Evolutionary conservation across 2,329 filamentous ascomycete genomes (phyloP).

Genomic region (Alternaria metachromatica): DNA sequence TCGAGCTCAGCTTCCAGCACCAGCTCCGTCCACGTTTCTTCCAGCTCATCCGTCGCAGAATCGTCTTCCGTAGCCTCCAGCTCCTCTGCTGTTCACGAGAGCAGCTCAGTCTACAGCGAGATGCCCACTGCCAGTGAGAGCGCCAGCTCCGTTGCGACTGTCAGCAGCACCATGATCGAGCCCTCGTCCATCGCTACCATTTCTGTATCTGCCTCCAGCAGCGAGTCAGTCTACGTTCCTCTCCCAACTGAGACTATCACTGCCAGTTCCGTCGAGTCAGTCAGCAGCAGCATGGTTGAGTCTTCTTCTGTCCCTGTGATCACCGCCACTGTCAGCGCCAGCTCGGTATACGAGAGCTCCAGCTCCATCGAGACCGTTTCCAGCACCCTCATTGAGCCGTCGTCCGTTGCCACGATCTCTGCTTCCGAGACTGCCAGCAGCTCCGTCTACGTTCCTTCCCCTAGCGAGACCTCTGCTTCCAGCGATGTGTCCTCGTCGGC

Average conservation of each 20-base stretch:
- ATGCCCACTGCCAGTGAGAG: not conserved
- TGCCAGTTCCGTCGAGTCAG: not conserved
- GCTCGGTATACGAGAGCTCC: not conserved
- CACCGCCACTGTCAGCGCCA: not conserved
- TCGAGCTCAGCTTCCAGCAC: not conserved
- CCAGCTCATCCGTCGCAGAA: not conserved
- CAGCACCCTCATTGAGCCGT: slow-evolving; percentile 2
- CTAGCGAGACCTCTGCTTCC: not conserved
- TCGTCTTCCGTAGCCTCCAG: slow-evolving; percentile 1
- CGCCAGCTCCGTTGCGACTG: not conserved
- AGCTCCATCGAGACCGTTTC: not conserved
- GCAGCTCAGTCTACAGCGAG: slow-evolving; percentile 8
- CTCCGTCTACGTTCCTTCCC: not conserved
- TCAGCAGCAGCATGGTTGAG: not conserved
- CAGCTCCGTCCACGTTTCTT: not conserved
- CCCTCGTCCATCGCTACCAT: not conserved
- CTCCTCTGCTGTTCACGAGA: not conserved
- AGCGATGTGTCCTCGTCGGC: not conserved
- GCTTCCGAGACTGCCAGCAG: not conserved
- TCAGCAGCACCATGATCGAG: slow-evolving; percentile 6
- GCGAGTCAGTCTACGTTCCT: not conserved
- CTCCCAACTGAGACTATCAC: not conserved
- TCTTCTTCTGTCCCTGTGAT: not conserved
- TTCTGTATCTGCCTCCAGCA: not conserved
- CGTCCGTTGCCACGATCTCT: slow-evolving; percentile 1